Evolutionary conservation across 2,329 filamentous ascomycete species (phyloP), one percentile per base, ranked within the genome.

Genomic region (Diaporthe sp.): DNA sequence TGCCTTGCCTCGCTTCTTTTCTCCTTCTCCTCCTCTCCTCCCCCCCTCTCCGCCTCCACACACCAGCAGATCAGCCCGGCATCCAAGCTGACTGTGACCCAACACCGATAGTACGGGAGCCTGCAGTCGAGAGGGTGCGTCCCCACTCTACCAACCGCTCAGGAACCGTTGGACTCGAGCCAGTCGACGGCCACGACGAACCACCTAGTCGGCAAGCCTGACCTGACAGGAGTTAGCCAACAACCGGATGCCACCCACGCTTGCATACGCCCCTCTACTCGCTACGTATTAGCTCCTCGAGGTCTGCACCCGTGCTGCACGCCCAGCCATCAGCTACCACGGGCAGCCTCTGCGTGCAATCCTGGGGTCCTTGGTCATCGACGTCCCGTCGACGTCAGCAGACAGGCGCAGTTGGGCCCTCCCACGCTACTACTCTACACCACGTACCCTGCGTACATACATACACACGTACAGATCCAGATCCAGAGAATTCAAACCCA

Each of bases 371-470:
- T 68, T 68, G 60, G 58, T 73, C 58, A 58, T 68, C 71, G n/a
- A 73, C 60, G 38, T 33, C 22, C 57, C 17, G 38, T 57, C 72
- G 66, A 74, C 72, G 72, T 74, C 72, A 74, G 72, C 67, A 52
- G 66, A 71, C 55, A 71, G 72, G 42, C 66, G 55, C 72, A 74
- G 33, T 61, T 61, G 64, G 69, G 10, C 45, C 38, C 45, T 50
- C 42, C n/a, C 42, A 25, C 17, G n/a, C 25, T 17, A 8, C 40
- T 17, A 8, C 42, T 42, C 52, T n/a, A 55, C 38, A 28, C n/a
- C 9, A 19, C 58, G 25, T 9, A 19, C 58, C 25, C 12, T 19
- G 12, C 58, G 17, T 2, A 13, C 35, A 42, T 42, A 40, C 57
- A 17, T 40, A 25, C n/a, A 42, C 8, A 25, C 33, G 4, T 38